phyloP scores from a whole-genome alignment of 1,284 basidiomycete species.

The Ganoderma leucocontextum region DNA sequence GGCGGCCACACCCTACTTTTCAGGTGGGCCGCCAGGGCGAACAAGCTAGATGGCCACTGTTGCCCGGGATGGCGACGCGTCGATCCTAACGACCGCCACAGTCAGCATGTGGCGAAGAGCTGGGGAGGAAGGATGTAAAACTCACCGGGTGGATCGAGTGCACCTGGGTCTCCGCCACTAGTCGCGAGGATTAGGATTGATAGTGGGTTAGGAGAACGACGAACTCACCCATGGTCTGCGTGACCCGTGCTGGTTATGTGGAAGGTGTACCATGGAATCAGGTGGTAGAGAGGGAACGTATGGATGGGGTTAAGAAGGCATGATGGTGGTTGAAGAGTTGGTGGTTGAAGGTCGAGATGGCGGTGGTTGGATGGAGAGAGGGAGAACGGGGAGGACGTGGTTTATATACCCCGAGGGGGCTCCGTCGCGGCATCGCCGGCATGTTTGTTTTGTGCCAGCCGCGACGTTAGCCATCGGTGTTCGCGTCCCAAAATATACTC shows the following conservation, averaged over 20 bases:
- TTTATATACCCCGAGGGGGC: not conserved
- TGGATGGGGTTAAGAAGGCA: not conserved
- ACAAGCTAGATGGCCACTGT: not conserved
- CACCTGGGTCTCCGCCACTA: slow-evolving; percentile 7
- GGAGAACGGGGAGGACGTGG: not conserved
- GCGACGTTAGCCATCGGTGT: not conserved
- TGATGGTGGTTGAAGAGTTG: not conserved
- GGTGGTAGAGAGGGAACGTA: not conserved
- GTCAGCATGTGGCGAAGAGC: not conserved
- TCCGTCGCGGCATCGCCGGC: not conserved
- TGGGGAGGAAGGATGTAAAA: not conserved
- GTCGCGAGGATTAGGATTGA: too few relatives aligned
- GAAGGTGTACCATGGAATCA: too few relatives aligned
- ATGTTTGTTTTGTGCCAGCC: not conserved
- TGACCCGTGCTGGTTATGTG: not conserved
- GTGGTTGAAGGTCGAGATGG: not conserved
- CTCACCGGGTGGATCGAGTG: not conserved
- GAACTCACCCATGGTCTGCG: not conserved
- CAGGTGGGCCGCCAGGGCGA: slow-evolving; percentile 1
- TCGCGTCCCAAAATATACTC: not conserved
- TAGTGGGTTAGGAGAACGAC: not conserved
- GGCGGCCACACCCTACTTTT: not conserved
- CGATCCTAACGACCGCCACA: not conserved
- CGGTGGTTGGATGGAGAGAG: not conserved
- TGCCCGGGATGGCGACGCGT: not conserved